Evolutionary conservation across 1,284 basidiomycete genomes (phyloP).

Genomic region (Hypsizygus ulmarius): DNA sequence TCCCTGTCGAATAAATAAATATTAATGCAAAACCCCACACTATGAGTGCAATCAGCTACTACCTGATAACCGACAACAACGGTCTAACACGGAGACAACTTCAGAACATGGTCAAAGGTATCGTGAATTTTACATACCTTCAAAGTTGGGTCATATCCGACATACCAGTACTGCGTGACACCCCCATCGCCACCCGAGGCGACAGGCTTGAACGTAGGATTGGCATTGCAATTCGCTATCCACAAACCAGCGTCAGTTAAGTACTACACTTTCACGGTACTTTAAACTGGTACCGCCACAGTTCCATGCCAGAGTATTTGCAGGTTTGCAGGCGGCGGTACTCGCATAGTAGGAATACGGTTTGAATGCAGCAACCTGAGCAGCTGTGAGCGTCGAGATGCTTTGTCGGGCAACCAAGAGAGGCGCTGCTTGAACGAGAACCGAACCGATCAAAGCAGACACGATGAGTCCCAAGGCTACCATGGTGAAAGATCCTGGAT

Average conservation of each 20-base stretch:
- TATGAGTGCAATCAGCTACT: slow-evolving; percentile 18
- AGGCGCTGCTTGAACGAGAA: slow-evolving; percentile 1
- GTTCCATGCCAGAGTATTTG: slow-evolving; percentile 29
- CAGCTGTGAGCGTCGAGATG: slow-evolving; percentile 39
- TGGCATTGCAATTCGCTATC: slow-evolving; percentile 47
- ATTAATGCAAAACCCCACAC: too few relatives aligned
- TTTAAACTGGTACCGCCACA: slow-evolving; percentile 24
- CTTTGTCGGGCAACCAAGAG: slow-evolving; percentile 25
- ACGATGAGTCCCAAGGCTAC: neutral
- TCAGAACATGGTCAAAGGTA: neutral
- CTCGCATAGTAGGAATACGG: slow-evolving; percentile 43
- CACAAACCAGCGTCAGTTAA: neutral
- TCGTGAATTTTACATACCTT: slow-evolving; percentile 11
- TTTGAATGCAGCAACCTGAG: slow-evolving; percentile 44
- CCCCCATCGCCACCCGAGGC: slow-evolving; percentile 52
- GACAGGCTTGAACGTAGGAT: slow-evolving; percentile 40
- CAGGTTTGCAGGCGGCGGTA: slow-evolving; percentile 34
- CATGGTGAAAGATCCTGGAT: too few relatives aligned
- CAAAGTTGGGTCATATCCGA: slow-evolving; percentile 38
- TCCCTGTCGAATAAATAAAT: too few relatives aligned
- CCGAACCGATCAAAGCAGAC: neutral
- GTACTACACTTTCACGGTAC: neutral
- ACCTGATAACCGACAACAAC: slow-evolving; percentile 36
- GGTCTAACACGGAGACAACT: slow-evolving; percentile 18
- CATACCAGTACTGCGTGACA: slow-evolving; percentile 40